phyloP scores from a whole-genome alignment of 768 basidiomycete species.

The Russula emetica region DNA sequence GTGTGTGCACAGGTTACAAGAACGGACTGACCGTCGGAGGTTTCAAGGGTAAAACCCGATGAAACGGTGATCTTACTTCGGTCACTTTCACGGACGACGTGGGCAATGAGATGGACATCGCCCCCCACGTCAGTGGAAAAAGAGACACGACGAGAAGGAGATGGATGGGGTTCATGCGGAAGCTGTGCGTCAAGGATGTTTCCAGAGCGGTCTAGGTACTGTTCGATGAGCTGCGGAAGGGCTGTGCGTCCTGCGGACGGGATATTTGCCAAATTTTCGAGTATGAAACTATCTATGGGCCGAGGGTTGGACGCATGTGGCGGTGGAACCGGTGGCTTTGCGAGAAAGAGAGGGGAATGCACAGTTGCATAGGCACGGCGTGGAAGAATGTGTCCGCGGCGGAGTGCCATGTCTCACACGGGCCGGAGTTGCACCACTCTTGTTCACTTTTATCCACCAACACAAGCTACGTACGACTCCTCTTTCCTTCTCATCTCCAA shows the following conservation, averaged over 20 bases:
- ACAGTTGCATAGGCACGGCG: neutral
- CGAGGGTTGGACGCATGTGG: neutral
- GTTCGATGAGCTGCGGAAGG: conserved; percentile 38
- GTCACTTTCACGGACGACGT: conserved; percentile 40
- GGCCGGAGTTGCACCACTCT: neutral
- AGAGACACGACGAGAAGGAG: conserved; percentile 32
- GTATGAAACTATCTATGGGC: conserved; percentile 16
- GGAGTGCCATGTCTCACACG: neutral
- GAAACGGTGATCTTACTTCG: conserved; percentile 48
- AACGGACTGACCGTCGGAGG: conserved; percentile 34
- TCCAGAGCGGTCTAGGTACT: conserved; percentile 43
- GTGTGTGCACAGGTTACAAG: conserved; percentile 61
- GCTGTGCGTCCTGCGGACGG: conserved; percentile 10
- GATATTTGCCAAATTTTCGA: conserved; percentile 13
- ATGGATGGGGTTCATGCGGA: conserved; percentile 50
- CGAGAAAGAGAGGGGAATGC: neutral
- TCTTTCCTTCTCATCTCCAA: neutral
- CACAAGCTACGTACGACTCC: neutral
- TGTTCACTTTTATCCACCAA: conserved; percentile 1
- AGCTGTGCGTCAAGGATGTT: conserved; percentile 42
- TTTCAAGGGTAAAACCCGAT: conserved; percentile 54
- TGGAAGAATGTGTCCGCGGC: neutral
- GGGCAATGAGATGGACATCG: conserved; percentile 49
- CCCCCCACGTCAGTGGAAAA: conserved; percentile 19
- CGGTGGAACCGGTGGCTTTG: neutral